Conservation (phyloP, 148 eudicot genomes). For the Rhododendron molle region DNA sequence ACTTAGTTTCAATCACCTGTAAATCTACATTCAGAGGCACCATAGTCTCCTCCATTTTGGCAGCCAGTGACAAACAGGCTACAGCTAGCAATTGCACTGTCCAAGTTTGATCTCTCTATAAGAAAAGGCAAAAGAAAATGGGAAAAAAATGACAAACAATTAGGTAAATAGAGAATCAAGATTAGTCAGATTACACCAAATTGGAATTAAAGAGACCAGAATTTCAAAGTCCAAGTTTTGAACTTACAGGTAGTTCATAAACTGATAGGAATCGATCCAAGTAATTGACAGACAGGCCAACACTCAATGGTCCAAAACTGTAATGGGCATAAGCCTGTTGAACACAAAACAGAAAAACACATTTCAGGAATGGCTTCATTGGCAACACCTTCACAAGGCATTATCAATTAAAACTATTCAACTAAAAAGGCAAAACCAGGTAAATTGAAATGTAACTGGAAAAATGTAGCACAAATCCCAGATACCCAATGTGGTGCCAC, state of each 20-base stretch:
- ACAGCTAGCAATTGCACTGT: constrained; percentile 70
- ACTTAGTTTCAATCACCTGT: constrained; percentile 43
- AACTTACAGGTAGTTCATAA: constrained; percentile 64
- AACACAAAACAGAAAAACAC: constrained; percentile 10
- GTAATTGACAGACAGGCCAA: constrained; percentile 65
- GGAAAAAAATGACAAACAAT: neutral
- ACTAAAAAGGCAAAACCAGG: neutral
- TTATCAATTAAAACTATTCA: neutral
- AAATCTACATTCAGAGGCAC: constrained; percentile 48
- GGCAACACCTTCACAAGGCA: neutral
- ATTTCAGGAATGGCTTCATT: constrained; percentile 4
- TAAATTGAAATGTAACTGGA: neutral
- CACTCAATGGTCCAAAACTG: constrained; percentile 53
- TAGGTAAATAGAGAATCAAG: constrained; percentile 1
- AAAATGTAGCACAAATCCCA: neutral
- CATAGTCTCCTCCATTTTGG: constrained; percentile 65
- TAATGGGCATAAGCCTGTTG: constrained; percentile 71
- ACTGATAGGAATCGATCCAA: constrained; percentile 73
- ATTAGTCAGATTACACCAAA: neutral
- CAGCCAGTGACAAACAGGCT: constrained; percentile 83
- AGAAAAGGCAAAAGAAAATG: neutral
- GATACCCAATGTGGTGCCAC: neutral
- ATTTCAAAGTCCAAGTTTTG: neutral
- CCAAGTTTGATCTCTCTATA: constrained; percentile 63
- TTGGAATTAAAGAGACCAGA: neutral